Evolutionary conservation across 2,329 filamentous ascomycete species (phyloP).

Genomic region (Paecilomyces niveus): DNA sequence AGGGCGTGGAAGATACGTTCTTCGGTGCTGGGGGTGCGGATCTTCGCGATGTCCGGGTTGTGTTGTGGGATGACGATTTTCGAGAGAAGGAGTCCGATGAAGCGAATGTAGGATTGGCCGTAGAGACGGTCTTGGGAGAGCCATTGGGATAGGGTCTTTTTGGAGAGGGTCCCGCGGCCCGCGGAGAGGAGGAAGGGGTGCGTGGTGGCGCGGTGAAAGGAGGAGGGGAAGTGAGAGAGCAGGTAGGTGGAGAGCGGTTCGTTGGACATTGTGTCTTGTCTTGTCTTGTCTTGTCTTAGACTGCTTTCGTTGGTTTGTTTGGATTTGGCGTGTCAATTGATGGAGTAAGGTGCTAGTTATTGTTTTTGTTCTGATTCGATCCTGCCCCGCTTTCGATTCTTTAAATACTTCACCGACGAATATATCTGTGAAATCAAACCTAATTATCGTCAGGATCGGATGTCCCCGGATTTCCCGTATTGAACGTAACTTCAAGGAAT

Average conservation of each 20-base stretch:
- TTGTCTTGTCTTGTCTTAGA: background rate
- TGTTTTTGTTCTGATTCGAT: too few relatives aligned
- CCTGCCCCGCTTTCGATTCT: too few relatives aligned
- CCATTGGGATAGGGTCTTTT: slow-evolving; percentile 55
- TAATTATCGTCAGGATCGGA: too few relatives aligned
- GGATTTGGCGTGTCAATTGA: background rate
- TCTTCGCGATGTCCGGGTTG: slow-evolving; percentile 26
- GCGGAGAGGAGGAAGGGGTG: slow-evolving; percentile 60
- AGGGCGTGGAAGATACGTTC: slow-evolving; percentile 56
- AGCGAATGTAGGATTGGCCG: slow-evolving; percentile 62
- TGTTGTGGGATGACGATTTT: slow-evolving; percentile 49
- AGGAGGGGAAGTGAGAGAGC: slow-evolving; percentile 40
- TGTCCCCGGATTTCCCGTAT: too few relatives aligned
- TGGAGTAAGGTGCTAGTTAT: background rate
- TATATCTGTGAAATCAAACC: too few relatives aligned
- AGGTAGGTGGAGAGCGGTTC: slow-evolving; percentile 51
- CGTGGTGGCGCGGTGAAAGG: slow-evolving; percentile 54
- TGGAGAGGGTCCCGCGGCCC: slow-evolving; percentile 54
- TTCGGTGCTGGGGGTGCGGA: slow-evolving; percentile 29
- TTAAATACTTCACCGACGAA: too few relatives aligned
- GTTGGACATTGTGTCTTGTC: slow-evolving; percentile 18
- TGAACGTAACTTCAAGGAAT: too few relatives aligned
- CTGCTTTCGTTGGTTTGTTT: background rate
- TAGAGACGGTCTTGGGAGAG: slow-evolving; percentile 66
- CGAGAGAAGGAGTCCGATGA: slow-evolving; percentile 57